These are phyloP conservation scores for Mortierella sp. DNA, from an alignment of 371 early-diverging fungal species.

Conservation along the genomic window DNA sequence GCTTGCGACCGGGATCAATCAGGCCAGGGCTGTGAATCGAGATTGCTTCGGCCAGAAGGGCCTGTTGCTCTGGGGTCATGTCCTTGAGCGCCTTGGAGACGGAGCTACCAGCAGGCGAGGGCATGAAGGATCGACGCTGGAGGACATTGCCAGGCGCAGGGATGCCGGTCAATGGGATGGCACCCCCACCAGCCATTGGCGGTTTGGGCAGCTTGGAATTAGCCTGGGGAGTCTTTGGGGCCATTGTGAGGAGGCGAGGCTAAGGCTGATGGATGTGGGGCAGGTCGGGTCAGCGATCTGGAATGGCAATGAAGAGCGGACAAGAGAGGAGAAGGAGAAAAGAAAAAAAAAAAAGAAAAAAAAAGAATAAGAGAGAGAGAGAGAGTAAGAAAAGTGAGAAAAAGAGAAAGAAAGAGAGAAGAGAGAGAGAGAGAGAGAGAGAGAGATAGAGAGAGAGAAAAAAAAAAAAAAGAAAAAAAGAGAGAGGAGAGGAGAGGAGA, in stretches of 20 bases:
- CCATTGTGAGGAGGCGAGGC: conserved; percentile 35
- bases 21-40: conserved; percentile 48
- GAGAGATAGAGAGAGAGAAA: too few relatives aligned
- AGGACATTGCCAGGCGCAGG: conserved; percentile 42
- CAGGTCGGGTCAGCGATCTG: not conserved
- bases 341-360: not conserved
- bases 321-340: not conserved
- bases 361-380: too few relatives aligned
- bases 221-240: conserved; percentile 51
- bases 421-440: conserved; percentile 2
- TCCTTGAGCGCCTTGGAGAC: conserved; percentile 46
- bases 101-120: conserved; percentile 15
- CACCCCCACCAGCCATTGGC: conserved; percentile 37
- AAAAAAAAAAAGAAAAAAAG: not conserved
- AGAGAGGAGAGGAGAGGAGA: too few relatives aligned
- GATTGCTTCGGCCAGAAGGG: conserved; percentile 49
- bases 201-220: conserved; percentile 52
- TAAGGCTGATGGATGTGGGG: not conserved
- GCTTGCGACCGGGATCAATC: conserved; percentile 35
- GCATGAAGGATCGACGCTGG: conserved; percentile 40
- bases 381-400: too few relatives aligned
- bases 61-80: conserved; percentile 52
- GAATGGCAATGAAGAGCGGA: not conserved
- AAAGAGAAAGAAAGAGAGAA: too few relatives aligned
- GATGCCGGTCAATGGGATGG: conserved; percentile 27